Base-by-base conservation (phyloP, 345 rosid genomes). In the Barbarea vulgaris region DNA sequence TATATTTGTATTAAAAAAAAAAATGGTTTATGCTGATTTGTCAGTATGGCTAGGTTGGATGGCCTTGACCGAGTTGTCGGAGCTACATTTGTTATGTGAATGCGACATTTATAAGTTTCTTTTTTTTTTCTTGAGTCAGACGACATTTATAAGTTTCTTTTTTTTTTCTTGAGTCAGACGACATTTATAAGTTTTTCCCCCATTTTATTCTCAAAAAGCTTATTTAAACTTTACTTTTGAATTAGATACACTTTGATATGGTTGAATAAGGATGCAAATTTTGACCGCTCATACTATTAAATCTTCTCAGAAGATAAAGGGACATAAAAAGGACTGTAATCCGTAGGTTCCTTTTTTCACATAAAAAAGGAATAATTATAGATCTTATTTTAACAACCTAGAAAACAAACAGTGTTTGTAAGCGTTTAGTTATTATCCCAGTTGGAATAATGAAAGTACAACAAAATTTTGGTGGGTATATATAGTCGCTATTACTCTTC, bases 61-160 rank as follows among this genome's bases (percentile, higher is more conserved):
- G 41, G 64, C 64, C 64, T 55, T 55, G 64, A 41, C 54, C 64
- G 42, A 41, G 14, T 69, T 28, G 31, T 42, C 42, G 64, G 44
- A 21, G 56, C 41, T 42, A 56, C 11, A 56, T 28, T 42, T 18
- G 30, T 30, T 44, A 28, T 69, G 73, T 55, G 73, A 69, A 69
- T 27, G 21, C 19, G 61, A 41, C 25, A 69, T 41, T 27, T 58
- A 18, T 18, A 58, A 34, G 10, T 5, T 53, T 12, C 25, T 24
- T 19, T 10, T 18, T 18, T 9, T 48, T 42, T 42, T 4, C 8
- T 42, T 41, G 47, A 41, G 18, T 15, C 17, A 42, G 18, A 31
- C 30, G 50, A 69, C 27, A 69, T 41, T 39, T 34, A 33, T 18
- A 58, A 33, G 9, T 2, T 34, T 33, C 5, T 55, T 2, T 15